Evolutionary conservation across 441 rosid genomes (phyloP), one percentile per base, ranked within the genome.

Genomic region (Eutrema salsugineum): DNA sequence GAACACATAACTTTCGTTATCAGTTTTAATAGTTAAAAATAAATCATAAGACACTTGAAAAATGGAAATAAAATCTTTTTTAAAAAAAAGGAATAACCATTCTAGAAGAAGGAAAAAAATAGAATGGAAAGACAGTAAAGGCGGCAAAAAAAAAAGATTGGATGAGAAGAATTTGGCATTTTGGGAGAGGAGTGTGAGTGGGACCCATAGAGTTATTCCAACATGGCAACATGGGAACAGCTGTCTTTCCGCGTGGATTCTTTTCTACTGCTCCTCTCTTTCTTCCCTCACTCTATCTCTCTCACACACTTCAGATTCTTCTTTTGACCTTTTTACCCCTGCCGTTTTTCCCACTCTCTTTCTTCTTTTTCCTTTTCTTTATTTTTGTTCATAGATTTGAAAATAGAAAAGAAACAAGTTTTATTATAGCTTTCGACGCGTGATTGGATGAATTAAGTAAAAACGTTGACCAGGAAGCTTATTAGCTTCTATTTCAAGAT

Each of bases 161-260:
- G 55, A 17, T 9, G 36, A n/a, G 20, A 42, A 42, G 19, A n/a
- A 16, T n/a, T 3, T 47, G 12, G 27, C 11, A 4, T 47, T 9
- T 47, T 10, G 71, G 1, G 19, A 2, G 27, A 40, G 40, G 3
- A 5, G 32, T 27, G 4, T 6, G 8, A 39, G 68, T 10, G 46
- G 69, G 69, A 62, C 75, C 75, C 69, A 35, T 5, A 19, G 6
- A 59, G 63, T 42, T 64, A 54, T 43, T 63, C 75, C 60, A 63
- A 70, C 75, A 76, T 19, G 79, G 79, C 79, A 68, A 69, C 70
- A 68, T 68, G 79, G 55, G 22, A 73, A 73, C 73, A 74, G 78
- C 78, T 74, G 78, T 66, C 73, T 74, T 67, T 74, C 62, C 78
- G 78, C 78, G 78, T 74, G 73, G 68, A 66, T 74, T 67, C 54